These are phyloP conservation scores for Phytophthora boehmeriae DNA, from an alignment of 352 stramenopile genomes.

Conservation along the genomic window DNA sequence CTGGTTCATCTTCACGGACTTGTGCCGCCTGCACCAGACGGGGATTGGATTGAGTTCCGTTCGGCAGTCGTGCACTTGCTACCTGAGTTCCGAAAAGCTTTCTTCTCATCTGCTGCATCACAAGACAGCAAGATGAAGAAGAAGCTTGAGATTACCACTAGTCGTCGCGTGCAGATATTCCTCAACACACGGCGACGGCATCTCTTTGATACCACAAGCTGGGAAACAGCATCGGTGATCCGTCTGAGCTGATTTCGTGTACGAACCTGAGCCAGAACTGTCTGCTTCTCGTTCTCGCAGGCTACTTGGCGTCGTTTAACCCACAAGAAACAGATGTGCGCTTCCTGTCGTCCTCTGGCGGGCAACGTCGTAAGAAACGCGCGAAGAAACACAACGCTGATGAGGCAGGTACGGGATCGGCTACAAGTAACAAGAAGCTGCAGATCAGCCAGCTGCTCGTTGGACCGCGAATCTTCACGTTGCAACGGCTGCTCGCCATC, in stretches of 20 bases:
- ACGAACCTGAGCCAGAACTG: conserved; percentile 69
- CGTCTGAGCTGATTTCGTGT: conserved; percentile 58
- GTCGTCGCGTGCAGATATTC: conserved; percentile 40
- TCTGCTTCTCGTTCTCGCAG: conserved; percentile 72
- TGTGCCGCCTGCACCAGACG: conserved; percentile 47
- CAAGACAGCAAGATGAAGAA: conserved; percentile 29
- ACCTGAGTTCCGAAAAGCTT: conserved; percentile 46
- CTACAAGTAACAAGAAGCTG: conserved; percentile 38
- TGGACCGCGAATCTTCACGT: conserved; percentile 73
- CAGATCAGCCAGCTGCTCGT: conserved; percentile 69
- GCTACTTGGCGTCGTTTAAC: conserved; percentile 82
- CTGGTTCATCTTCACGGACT: conserved; percentile 52
- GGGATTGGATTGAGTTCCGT: conserved; percentile 75
- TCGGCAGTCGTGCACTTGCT: conserved; percentile 57
- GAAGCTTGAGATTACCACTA: conserved; percentile 45
- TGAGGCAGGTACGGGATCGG: conserved; percentile 7
- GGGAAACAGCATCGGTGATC: conserved; percentile 15
- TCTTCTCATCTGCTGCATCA: conserved; percentile 19
- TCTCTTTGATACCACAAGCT: conserved; percentile 75
- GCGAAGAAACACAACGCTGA: conserved; percentile 32
- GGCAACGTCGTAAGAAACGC: conserved; percentile 57
- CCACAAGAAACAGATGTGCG: conserved; percentile 73
- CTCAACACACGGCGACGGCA: conserved; percentile 57
- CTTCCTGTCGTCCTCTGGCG: conserved; percentile 72
- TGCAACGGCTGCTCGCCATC: conserved; percentile 78